A percentile compares a stretch with the other conserved stretches of the same genome.
phyloP scores from a whole-genome alignment of 2,329 filamentous ascomycete species.

The Neoarthrinium moseri region DNA sequence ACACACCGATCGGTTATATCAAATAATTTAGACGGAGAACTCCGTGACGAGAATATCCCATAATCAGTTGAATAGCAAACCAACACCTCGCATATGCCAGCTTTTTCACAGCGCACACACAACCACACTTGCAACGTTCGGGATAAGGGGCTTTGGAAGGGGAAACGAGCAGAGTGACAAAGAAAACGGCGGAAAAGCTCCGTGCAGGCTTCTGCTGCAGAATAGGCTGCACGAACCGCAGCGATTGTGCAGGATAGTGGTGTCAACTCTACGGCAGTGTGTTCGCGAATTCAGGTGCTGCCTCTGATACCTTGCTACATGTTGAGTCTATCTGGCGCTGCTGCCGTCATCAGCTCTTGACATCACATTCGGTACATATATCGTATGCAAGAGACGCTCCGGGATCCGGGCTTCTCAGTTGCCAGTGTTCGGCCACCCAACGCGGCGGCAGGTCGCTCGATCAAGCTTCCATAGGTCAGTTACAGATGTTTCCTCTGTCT shows the following conservation, averaged over 20 bases:
- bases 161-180: not conserved
- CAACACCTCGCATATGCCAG: not conserved
- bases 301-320: too few relatives aligned
- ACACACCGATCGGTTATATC: not conserved
- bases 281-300: too few relatives aligned
- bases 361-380: too few relatives aligned
- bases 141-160: too few relatives aligned
- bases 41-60: not conserved
- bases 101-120: not conserved
- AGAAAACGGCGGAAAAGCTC: not conserved
- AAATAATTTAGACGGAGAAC: not conserved
- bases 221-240: not conserved
- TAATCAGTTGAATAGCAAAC: not conserved
- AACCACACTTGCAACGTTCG: too few relatives aligned
- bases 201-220: not conserved
- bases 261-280: too few relatives aligned
- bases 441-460: not conserved
- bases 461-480: not conserved
- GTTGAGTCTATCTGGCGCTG: too few relatives aligned
- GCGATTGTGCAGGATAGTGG: too few relatives aligned
- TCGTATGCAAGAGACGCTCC: too few relatives aligned
- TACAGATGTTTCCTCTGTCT: not conserved
- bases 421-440: not conserved
- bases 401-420: not conserved
- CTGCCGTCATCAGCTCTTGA: too few relatives aligned